Evolutionary conservation across 768 basidiomycete genomes (phyloP).

Genomic region (Mrakia blollopis): DNA sequence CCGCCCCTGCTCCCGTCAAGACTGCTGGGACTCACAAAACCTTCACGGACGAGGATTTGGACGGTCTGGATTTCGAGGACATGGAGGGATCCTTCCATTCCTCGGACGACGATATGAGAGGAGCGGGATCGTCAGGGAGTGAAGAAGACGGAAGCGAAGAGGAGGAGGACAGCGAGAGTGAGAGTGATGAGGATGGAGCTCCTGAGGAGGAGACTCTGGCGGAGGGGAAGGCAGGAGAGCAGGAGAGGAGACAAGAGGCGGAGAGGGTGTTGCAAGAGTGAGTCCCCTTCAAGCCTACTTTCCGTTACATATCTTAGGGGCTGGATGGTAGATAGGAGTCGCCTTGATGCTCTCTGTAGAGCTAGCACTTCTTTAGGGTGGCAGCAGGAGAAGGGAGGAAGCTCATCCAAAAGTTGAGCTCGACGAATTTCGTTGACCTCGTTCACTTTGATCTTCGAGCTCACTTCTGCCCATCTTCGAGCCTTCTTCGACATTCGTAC

Average conservation of each 20-base stretch:
- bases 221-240: neutral
- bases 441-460: no score
- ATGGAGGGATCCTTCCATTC: slow-evolving; percentile 6
- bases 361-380: no score
- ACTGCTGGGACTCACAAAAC: slow-evolving; percentile 1
- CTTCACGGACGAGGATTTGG: slow-evolving; percentile 10
- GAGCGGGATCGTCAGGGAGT: neutral
- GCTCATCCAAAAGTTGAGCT: no score
- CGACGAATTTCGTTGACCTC: no score
- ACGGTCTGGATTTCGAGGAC: slow-evolving; percentile 11
- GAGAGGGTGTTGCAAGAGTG: neutral
- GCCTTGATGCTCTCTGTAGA: neutral
- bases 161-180: neutral
- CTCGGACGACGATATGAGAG: slow-evolving; percentile 8
- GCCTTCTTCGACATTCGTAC: no score
- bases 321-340: neutral
- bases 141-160: neutral
- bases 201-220: slow-evolving; percentile 26
- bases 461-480: no score
- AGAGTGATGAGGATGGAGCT: slow-evolving; percentile 19
- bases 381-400: no score
- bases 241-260: slow-evolving; percentile 3
- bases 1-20: neutral
- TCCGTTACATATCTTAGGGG: neutral
- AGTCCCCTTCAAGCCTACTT: neutral